Evolutionary conservation across 495 filamentous ascomycete species (phyloP).

Genomic region (Xeromyces bisporus): DNA sequence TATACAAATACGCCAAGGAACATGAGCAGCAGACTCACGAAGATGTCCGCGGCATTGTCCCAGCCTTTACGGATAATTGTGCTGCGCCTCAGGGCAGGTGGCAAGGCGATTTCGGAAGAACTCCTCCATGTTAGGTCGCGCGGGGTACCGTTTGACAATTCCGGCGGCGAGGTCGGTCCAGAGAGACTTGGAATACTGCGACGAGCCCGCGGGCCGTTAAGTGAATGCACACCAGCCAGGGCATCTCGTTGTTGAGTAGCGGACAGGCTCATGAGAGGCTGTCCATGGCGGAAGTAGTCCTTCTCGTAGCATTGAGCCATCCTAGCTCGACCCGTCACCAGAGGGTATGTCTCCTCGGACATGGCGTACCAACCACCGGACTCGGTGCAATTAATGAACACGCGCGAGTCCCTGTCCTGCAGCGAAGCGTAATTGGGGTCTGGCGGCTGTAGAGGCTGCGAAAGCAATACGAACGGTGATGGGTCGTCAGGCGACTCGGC

Average conservation of each 20-base stretch:
- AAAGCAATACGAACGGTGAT: constrained; percentile 55
- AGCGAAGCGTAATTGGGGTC: constrained; percentile 37
- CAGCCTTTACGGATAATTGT: constrained; percentile 37
- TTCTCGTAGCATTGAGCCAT: constrained; percentile 46
- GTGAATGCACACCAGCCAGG: constrained; percentile 35
- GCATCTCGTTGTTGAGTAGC: constrained; percentile 30
- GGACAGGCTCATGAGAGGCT: constrained; percentile 24
- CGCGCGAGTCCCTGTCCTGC: constrained; percentile 42
- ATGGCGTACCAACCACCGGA: constrained; percentile 85
- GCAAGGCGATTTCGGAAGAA: constrained; percentile 26
- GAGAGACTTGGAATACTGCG: constrained; percentile 22
- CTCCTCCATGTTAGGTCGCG: constrained; percentile 19
- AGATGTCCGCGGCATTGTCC: constrained; percentile 36
- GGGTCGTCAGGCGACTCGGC: constrained; percentile 37
- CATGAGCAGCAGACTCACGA: constrained; percentile 27
- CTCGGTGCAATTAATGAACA: constrained; percentile 78
- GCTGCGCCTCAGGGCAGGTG: constrained; percentile 29
- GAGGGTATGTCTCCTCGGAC: constrained; percentile 71
- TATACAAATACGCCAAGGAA: constrained; percentile 32
- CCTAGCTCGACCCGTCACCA: constrained; percentile 52
- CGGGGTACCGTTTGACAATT: constrained; percentile 26
- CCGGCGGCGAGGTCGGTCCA: constrained; percentile 11
- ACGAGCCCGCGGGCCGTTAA: constrained; percentile 23
- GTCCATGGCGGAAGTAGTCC: constrained; percentile 34
- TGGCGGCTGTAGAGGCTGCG: constrained; percentile 62